Base-by-base conservation (phyloP, 202 grass and related monocot genomes). In the Panicum virgatum region DNA sequence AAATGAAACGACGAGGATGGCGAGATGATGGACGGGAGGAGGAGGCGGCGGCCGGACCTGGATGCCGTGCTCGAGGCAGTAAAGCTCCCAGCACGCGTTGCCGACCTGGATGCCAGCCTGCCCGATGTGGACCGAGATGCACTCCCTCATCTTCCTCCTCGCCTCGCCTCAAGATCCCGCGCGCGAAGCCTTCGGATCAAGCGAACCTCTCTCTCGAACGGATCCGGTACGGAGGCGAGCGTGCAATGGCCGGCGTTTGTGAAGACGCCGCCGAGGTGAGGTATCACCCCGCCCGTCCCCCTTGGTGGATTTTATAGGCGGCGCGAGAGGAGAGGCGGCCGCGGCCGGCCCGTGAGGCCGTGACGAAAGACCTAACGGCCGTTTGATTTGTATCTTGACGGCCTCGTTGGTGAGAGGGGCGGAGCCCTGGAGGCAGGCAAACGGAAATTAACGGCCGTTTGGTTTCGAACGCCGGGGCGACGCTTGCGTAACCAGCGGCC, bases 41-140 rank as follows among this genome's bases (percentile, higher is more conserved):
- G 30, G 1, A 26, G 0, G 18, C 0, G 19, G 20, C 1, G 48
- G 8, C 27, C 54, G 57, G 7, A 97, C 94, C 94, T 93, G 89
- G 81, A 97, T 97, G 66, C 94, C 91, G 62, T 93, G 94, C 89
- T 97, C 94, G 86, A 89, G 91, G 86, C 94, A 93, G 79, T 97
- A 97, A 82, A 97, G 91, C 57, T 97, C 94, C 94, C 94, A 93
- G 87, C 94, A 97, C 75, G 91, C 84, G 88, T 97, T 97, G 51
- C 94, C 94, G 79, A 97, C 94, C 91, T 97, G 94, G 84, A 97
- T 97, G 29, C 91, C 94, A 54, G 91, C 94, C 86, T 97, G 94
- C 54, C 94, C 94, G 75, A 97, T 97, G 89, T 97, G 91, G 89
- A 97, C 82, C 66, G 94, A 97, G 83, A 97, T 93, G 86, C 94